Conservation (phyloP, 2,329 filamentous ascomycete genomes). For the Penicillium vulpinum region DNA sequence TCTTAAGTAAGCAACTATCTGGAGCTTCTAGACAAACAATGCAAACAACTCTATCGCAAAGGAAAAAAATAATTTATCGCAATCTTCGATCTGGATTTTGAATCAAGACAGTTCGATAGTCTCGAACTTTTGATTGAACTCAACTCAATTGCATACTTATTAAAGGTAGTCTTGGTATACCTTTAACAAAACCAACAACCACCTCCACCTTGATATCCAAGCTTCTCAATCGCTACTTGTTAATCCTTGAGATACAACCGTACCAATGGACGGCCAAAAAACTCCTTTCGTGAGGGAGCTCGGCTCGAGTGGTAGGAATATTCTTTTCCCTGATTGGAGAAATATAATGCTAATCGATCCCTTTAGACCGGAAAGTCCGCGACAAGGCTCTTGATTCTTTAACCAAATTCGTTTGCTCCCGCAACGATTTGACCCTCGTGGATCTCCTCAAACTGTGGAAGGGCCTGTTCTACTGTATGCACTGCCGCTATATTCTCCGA, state of each 20-base stretch:
- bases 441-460: constrained; percentile 92
- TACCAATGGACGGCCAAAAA: constrained; percentile 46
- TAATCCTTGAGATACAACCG: constrained; percentile 11
- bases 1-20: background rate
- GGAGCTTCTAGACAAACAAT: constrained; percentile 18
- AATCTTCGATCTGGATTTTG: constrained; percentile 6
- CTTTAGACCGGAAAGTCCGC: constrained; percentile 71
- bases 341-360: constrained; percentile 8
- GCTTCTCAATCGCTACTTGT: constrained; percentile 4
- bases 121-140: background rate
- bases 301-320: constrained; percentile 71
- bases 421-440: constrained; percentile 61
- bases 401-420: constrained; percentile 70
- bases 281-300: constrained; percentile 78
- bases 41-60: constrained; percentile 24
- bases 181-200: constrained; percentile 2
- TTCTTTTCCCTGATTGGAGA: background rate
- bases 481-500: background rate
- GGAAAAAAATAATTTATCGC: constrained; percentile 31
- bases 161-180: background rate
- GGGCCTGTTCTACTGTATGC: constrained; percentile 78
- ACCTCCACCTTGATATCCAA: background rate
- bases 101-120: constrained; percentile 9
- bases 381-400: constrained; percentile 76
- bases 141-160: background rate